Conservation (phyloP, 1,139 yeast genomes). For the Lodderomyces oxycetoniae region DNA sequence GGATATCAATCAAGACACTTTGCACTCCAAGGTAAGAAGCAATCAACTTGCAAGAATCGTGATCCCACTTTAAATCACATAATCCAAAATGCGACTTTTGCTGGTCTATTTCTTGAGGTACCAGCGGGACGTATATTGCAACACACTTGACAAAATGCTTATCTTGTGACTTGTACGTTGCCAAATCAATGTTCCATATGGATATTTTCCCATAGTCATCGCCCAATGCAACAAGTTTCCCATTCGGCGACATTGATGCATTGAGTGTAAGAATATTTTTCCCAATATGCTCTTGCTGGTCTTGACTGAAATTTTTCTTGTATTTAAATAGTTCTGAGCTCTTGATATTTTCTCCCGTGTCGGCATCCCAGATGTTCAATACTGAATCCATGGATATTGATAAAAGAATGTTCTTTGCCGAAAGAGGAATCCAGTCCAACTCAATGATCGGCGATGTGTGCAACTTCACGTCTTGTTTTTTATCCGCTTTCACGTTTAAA, state of each 20-base stretch:
- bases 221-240: constrained; percentile 52
- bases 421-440: constrained; percentile 46
- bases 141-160: constrained; percentile 13
- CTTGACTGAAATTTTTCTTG: constrained; percentile 19
- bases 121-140: constrained; percentile 2
- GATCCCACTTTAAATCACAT: constrained; percentile 44
- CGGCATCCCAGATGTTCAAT: constrained; percentile 62
- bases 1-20: constrained; percentile 28
- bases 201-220: constrained; percentile 56
- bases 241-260: constrained; percentile 49
- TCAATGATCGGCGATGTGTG: constrained; percentile 57
- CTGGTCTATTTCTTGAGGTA: constrained; percentile 1
- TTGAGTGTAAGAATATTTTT: constrained; percentile 35
- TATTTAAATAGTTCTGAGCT: constrained; percentile 25
- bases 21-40: constrained; percentile 41
- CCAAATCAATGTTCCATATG: constrained; percentile 44
- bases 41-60: constrained; percentile 26
- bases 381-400: constrained; percentile 66
- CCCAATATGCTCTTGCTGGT: constrained; percentile 9
- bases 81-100: constrained; percentile 23
- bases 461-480: constrained; percentile 14
- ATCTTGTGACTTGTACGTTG: constrained; percentile 12
- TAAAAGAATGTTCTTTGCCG: constrained; percentile 22
- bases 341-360: constrained; percentile 29
- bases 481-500: constrained; percentile 18